phyloP scores from a whole-genome alignment of 2,329 filamentous ascomycete species.

The Purpureocillium lavendulum region DNA sequence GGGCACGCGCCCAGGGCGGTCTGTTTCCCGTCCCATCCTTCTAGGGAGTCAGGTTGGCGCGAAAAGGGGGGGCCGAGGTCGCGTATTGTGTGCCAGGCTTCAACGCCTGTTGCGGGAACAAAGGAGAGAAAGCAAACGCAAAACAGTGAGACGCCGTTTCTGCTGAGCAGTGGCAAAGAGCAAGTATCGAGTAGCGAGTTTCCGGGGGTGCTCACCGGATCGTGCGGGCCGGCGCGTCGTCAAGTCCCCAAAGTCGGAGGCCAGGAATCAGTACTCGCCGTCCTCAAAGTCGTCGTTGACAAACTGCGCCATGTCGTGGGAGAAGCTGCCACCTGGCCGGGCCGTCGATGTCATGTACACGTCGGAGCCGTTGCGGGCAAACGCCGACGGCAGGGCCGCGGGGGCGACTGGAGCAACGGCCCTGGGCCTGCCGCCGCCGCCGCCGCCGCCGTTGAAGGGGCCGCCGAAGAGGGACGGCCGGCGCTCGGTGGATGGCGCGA shows the following conservation, averaged over 20 bases:
- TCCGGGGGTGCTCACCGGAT: no score
- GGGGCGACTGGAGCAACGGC: not conserved
- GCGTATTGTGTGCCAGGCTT: no score
- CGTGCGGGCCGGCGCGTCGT: no score
- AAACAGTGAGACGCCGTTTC: no score
- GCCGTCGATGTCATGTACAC: constrained; percentile 5
- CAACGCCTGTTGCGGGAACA: no score
- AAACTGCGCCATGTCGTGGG: not conserved
- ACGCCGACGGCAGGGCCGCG: constrained; percentile 1
- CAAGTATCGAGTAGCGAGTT: not conserved
- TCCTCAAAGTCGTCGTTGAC: constrained; percentile 18
- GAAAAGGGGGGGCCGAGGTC: no score
- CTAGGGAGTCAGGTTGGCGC: no score
- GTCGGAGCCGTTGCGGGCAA: constrained; percentile 6
- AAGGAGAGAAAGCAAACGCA: no score
- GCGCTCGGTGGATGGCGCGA: not conserved
- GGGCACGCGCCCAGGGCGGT: no score
- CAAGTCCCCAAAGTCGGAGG: no score
- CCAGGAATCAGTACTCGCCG: constrained; percentile 17
- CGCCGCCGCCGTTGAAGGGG: not conserved
- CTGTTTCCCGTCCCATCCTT: no score
- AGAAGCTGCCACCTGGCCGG: not conserved
- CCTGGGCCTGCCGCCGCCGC: not conserved
- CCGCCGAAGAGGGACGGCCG: constrained; percentile 5
- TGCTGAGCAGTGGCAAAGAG: no score